Evolutionary conservation across 1,139 yeast species (phyloP), one percentile per base, ranked within the genome.

Genomic region (Suhomyces coccinellae): DNA sequence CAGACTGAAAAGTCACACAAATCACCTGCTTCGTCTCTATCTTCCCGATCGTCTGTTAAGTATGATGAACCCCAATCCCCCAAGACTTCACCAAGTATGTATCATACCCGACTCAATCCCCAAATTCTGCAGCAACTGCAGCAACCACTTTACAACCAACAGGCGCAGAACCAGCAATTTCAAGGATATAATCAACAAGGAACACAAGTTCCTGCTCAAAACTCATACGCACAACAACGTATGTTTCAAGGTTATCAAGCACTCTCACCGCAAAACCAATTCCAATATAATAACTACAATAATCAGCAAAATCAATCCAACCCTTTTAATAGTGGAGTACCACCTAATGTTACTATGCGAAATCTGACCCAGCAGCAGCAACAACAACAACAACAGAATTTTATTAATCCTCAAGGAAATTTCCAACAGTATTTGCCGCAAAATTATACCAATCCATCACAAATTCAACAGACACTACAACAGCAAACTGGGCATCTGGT

Each of bases 11-110:
- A 52, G 32, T 29, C 38, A 11, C 52, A 51, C 31, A 42, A 65
- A 38, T 70, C 69, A 17, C 74, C 76, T 1, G 62, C 72, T 0
- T 69, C 76, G 1, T 69, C 75, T 0, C 52, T 67, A 49, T 66
- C 73, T 3, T 64, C 75, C 6, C 63, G 64, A 39, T 59, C 69
- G 13, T 67, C 70, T 3, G 53, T 47, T 13, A 63, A 62, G 45
- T 59, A 55, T 24, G 77, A 71, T 20, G 71, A 69, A 36, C 71
- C 75, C 0, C 77, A 71, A 42, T 71, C 76, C 6, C 79, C 79
- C 1, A 72, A 67, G 38, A 67, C 76, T 0, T 70, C 76, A 1
- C 77, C 77, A 0, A 53, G 52, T 8, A 45, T 56, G 11, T 63
- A 52, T 45, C 52, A 55, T 36, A 52, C 56, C 15, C 52, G 53